A percentile compares a stretch with the other conserved stretches of the same genome.
phyloP scores from a whole-genome alignment of 139 green algal species.

The Chlamydomonas sp. region DNA sequence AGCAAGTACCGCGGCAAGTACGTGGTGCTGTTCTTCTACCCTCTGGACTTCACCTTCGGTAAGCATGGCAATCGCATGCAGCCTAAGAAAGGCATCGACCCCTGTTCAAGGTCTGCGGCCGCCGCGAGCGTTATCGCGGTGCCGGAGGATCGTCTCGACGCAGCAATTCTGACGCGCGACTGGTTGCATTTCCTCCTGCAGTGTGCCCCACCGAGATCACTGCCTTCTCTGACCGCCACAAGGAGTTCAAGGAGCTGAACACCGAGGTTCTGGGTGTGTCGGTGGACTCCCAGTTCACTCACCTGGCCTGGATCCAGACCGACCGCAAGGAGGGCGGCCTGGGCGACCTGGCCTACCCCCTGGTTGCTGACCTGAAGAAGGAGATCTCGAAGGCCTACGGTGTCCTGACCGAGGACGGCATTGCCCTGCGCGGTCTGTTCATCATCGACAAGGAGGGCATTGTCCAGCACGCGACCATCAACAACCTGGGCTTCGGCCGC shows the following conservation, averaged over 20 bases:
- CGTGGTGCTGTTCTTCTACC: slow-evolving; percentile 99
- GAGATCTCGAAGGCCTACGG: slow-evolving; percentile 87
- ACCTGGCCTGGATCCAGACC: slow-evolving; percentile 99
- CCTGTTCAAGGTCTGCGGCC: no score
- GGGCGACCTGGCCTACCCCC: slow-evolving; percentile 95
- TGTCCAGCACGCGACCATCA: slow-evolving; percentile 94
- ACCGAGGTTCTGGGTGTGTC: slow-evolving; percentile 89
- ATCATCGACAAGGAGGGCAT: slow-evolving; percentile 95
- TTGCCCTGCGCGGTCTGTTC: slow-evolving; percentile 91
- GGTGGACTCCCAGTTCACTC: slow-evolving; percentile 96
- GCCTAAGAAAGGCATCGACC: no score
- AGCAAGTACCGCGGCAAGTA: slow-evolving; percentile 96
- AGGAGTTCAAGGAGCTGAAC: slow-evolving; percentile 91
- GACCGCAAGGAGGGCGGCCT: slow-evolving; percentile 89
- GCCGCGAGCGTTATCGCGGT: no score
- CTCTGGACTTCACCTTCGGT: slow-evolving; percentile 90
- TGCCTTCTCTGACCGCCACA: slow-evolving; percentile 94
- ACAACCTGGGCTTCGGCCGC: slow-evolving; percentile 95
- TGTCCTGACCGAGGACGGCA: slow-evolving; percentile 87
- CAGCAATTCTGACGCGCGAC: neutral
- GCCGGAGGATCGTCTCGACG: no score
- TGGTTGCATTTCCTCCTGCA: neutral
- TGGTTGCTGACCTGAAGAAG: slow-evolving; percentile 98
- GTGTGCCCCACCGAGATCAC: slow-evolving; percentile 97
- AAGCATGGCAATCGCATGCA: slow-evolving; percentile 32